Conservation (phyloP, 768 basidiomycete species). For the Boletus reticuloceps region DNA sequence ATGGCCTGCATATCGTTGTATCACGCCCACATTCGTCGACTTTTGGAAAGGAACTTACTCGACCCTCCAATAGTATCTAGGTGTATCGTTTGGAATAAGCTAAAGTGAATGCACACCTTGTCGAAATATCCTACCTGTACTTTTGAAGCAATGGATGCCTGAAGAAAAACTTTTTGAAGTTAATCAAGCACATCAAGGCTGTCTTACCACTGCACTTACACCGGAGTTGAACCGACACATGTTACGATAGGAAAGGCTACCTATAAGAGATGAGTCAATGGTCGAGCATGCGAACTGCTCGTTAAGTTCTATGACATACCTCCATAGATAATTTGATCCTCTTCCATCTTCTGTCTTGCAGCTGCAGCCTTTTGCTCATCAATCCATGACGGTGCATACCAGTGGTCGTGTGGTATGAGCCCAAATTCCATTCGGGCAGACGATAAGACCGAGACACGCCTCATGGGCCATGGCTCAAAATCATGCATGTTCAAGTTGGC, state of each 20-base stretch:
- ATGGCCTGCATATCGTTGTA: slow-evolving; percentile 37
- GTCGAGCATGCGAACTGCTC: neutral
- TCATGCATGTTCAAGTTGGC: neutral
- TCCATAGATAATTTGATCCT: slow-evolving; percentile 46
- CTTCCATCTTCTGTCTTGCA: slow-evolving; percentile 51
- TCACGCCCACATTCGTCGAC: slow-evolving; percentile 34
- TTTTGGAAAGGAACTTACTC: slow-evolving; percentile 25
- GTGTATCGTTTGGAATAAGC: neutral
- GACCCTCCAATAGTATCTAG: slow-evolving; percentile 31
- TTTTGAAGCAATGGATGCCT: slow-evolving; percentile 27
- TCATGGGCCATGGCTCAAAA: slow-evolving; percentile 19
- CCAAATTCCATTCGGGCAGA: slow-evolving; percentile 53
- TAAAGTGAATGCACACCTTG: neutral
- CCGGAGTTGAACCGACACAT: slow-evolving; percentile 80
- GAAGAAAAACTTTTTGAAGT: slow-evolving; percentile 48
- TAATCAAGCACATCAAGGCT: neutral
- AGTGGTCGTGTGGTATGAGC: slow-evolving; percentile 56
- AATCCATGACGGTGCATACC: slow-evolving; percentile 71
- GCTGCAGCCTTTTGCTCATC: slow-evolving; percentile 61
- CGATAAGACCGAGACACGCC: slow-evolving; percentile 39
- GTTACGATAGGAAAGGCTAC: slow-evolving; percentile 49
- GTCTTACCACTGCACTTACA: slow-evolving; percentile 33
- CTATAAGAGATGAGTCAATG: neutral
- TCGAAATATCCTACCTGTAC: slow-evolving; percentile 24
- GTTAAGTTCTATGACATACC: slow-evolving; percentile 30